Evolutionary conservation across 176 grass and related monocot genomes (phyloP).

Genomic region (Dactylis glomerata): DNA sequence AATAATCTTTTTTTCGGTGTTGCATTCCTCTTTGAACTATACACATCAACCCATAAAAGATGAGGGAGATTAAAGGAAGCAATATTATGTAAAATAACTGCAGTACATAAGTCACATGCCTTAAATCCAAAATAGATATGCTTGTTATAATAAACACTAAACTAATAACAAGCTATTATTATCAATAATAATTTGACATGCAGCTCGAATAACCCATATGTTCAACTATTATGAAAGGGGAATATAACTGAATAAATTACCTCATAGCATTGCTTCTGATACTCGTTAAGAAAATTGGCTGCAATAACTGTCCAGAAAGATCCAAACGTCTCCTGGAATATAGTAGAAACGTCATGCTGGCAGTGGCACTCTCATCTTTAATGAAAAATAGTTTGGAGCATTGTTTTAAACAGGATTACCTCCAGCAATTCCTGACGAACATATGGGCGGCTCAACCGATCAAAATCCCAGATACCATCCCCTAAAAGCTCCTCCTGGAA

Average conservation of each 20-base stretch:
- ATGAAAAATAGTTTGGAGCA: background rate
- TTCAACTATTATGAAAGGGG: conserved; percentile 14
- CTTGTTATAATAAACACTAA: background rate
- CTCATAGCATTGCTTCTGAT: conserved; percentile 83
- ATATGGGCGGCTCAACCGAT: conserved; percentile 90
- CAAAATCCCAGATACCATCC: conserved; percentile 95
- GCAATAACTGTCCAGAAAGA: conserved; percentile 79
- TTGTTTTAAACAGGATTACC: conserved; percentile 42
- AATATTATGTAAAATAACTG: background rate
- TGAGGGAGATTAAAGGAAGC: background rate
- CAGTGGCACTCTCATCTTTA: conserved; percentile 19
- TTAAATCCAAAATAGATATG: conserved; percentile 2
- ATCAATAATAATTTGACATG: conserved; percentile 1
- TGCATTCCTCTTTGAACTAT: conserved; percentile 99
- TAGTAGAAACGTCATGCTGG: conserved; percentile 10
- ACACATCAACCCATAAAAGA: conserved; percentile 11
- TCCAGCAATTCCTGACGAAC: conserved; percentile 71
- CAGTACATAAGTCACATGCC: background rate
- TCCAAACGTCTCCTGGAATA: conserved; percentile 83
- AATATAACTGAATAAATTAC: conserved; percentile 43
- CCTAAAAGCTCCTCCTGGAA: conserved; percentile 86
- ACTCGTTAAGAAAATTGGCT: conserved; percentile 81
- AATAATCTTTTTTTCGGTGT: conserved; percentile 97
- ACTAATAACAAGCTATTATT: background rate
- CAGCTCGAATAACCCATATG: background rate